Evolutionary conservation across 768 basidiomycete genomes (phyloP).

Genomic region (Lactifluus volemus): DNA sequence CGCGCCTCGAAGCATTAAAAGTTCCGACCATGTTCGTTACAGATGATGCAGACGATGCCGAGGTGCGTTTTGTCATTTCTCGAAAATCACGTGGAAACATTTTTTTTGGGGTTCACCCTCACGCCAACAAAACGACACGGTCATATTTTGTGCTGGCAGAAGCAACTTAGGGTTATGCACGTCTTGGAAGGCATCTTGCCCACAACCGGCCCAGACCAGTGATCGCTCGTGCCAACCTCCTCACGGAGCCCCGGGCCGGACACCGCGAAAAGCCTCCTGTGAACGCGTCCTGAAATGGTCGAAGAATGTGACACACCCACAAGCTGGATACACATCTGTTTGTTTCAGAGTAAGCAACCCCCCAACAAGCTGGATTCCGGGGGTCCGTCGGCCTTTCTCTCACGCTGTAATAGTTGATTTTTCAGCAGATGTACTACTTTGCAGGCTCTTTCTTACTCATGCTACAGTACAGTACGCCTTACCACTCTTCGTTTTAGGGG

Average conservation of each 20-base stretch:
- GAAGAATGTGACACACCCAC: not conserved
- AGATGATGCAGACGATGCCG: conserved; percentile 36
- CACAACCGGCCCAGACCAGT: conserved; percentile 17
- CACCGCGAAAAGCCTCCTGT: not conserved
- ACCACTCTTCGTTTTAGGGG: not conserved
- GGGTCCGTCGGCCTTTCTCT: not conserved
- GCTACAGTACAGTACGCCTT: not conserved
- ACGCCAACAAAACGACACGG: not conserved
- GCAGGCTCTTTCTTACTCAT: not conserved
- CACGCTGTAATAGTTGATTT: not conserved
- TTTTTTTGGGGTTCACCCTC: not conserved
- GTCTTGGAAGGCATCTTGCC: conserved; percentile 49
- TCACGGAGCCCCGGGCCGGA: not conserved
- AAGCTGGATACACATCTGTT: not conserved
- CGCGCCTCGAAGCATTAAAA: conserved; percentile 44
- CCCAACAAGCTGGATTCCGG: not conserved
- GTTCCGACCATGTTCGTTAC: conserved; percentile 70
- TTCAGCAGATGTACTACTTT: not conserved
- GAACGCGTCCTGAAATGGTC: not conserved
- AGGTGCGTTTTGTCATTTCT: conserved; percentile 36
- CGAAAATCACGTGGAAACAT: not conserved
- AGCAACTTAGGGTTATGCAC: conserved; percentile 61
- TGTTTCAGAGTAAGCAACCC: conserved; percentile 4
- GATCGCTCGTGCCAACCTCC: not conserved
- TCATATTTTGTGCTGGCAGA: conserved; percentile 30